These are phyloP conservation scores for Tulasnella sp. DNA, from an alignment of 768 basidiomycete genomes.

Conservation along the genomic window DNA sequence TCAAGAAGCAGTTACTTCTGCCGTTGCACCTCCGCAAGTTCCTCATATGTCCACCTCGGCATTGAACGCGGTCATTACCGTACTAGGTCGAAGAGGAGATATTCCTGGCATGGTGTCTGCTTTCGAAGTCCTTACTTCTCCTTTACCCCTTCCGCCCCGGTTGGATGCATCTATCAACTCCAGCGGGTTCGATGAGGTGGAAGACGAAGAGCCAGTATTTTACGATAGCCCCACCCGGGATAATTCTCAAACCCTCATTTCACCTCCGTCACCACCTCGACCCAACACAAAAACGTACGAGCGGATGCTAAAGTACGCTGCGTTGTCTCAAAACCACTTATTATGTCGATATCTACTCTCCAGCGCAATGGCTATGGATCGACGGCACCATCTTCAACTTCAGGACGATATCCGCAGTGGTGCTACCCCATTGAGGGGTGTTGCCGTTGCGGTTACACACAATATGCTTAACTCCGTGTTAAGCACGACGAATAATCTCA, in stretches of 20 bases:
- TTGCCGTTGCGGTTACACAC: too few relatives aligned
- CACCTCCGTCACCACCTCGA: conserved; percentile 32
- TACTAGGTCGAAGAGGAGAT: conserved; percentile 47
- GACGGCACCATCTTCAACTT: too few relatives aligned
- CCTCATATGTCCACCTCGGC: conserved; percentile 48
- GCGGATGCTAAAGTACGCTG: conserved; percentile 36
- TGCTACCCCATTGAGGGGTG: too few relatives aligned
- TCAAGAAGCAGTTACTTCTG: neutral
- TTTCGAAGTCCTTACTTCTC: conserved; percentile 67
- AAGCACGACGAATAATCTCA: too few relatives aligned
- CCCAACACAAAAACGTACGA: conserved; percentile 48
- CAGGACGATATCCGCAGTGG: too few relatives aligned
- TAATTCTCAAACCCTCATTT: conserved; percentile 29
- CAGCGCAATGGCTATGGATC: too few relatives aligned
- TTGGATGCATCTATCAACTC: conserved; percentile 31
- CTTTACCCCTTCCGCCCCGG: conserved; percentile 39
- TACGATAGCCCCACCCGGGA: conserved; percentile 21
- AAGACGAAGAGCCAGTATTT: conserved; percentile 39
- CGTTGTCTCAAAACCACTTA: too few relatives aligned
- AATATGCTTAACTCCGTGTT: too few relatives aligned
- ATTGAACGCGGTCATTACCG: conserved; percentile 60
- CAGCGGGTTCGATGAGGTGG: conserved; percentile 50
- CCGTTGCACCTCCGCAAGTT: neutral
- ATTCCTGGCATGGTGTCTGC: conserved; percentile 56
- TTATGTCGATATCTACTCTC: too few relatives aligned